Conservation (phyloP, 2,329 filamentous ascomycete species). For the Endocalyx cinctus region DNA sequence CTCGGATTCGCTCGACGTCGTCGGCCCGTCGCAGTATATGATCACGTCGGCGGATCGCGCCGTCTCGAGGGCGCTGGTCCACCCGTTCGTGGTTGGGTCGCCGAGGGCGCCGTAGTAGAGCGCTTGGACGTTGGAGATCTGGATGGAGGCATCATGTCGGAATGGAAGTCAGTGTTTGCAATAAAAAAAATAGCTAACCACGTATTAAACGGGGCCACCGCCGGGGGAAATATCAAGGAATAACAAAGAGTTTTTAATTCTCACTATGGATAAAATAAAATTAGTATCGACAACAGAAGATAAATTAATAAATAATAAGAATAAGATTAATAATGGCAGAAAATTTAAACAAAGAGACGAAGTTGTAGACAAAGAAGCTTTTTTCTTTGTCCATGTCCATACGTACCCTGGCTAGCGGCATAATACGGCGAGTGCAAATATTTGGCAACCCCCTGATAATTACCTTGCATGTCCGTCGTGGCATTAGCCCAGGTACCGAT, state of each 20-base stretch:
- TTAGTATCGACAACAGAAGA: no score
- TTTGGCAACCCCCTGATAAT: constrained; percentile 47
- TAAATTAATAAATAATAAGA: no score
- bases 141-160: constrained; percentile 47
- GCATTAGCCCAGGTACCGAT: constrained; percentile 23
- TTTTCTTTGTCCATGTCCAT: no score
- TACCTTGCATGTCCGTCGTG: constrained; percentile 20
- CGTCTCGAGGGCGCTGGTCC: constrained; percentile 29
- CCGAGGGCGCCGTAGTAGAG: constrained; percentile 33
- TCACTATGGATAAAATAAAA: no score
- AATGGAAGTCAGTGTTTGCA: no score
- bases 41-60: constrained; percentile 45
- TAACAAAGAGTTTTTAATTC: no score
- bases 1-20: constrained; percentile 39
- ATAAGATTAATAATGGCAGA: no score
- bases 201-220: no score
- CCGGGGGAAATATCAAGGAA: no score
- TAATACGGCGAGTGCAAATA: constrained; percentile 50
- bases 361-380: no score
- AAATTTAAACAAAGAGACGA: no score
- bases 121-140: constrained; percentile 40
- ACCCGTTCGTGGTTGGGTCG: constrained; percentile 23
- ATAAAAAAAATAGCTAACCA: no score
- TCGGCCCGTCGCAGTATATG: constrained; percentile 48
- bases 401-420: constrained; percentile 47